Evolutionary conservation across 345 rosid genomes (phyloP), one percentile per base, ranked within the genome.

Genomic region (Microcos paniculata): DNA sequence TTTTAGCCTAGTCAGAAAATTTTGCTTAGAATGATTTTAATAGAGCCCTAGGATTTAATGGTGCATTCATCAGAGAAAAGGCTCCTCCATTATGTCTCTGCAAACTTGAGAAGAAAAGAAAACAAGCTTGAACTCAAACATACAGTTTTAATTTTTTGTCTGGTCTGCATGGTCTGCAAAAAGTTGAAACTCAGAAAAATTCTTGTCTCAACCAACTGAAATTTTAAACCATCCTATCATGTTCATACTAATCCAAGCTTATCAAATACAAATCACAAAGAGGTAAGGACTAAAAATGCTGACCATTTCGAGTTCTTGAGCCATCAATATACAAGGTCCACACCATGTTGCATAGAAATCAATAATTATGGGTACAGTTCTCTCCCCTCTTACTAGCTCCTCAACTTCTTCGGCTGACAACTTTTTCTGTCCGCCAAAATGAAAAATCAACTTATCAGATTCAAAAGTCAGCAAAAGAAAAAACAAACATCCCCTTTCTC

Each of bases 281-380:
- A 14, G 7, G 31, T 56, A 55, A 8, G 31, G n/a, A 74, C 15
- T 18, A 67, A 24, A 28, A 45, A 18, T 71, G 26, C 76, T 65
- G 86, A 91, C 99, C 98, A 89, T 89, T 90, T 89, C 98, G 64
- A 95, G 93, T 84, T 90, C 94, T 78, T 91, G 99, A 23, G 96
- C 97, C 97, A 91, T 93, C 84, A 90, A 82, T 80, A 91, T 89
- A 80, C 97, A 95, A 56, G 99, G 99, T 59, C 99, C 98, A 80
- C 99, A 91, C 99, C 98, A 93, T 1, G 98, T 91, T 1, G 99
- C 98, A 76, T 93, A 90, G 88, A 95, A 93, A 84, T 95, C 98
- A 52, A 95, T 88, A 78, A 93, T 79, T 23, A 95, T 70, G 1
- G 97, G 99, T 48, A 90, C 94, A 19, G 63, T 85, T 76, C 97